Evolutionary conservation across 345 rosid species (phyloP), one percentile per base, ranked within the genome.

Genomic region (Gossypium raimondii): DNA sequence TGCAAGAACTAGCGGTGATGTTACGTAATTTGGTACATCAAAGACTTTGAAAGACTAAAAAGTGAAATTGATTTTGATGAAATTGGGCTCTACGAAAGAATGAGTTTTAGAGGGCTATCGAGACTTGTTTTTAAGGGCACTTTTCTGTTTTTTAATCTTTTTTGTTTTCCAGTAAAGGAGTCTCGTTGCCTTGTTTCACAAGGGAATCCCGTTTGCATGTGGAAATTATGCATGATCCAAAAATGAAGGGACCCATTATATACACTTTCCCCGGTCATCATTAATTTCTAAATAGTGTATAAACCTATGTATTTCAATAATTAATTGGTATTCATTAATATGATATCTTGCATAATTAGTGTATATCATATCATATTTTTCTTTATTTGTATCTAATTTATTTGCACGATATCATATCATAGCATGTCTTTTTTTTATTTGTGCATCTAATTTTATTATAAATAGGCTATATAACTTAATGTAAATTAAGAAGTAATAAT

Each of bases 161-260:
- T 20, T 8, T 52, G 7, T 53, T 5, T 62, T 45, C 45, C 44
- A 67, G 22, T 22, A 75, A 13, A 3, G 22, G 14, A 63, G 51
- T 50, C 22, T 50, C 17, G 29, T 24, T 74, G 55, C 56, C 84
- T 73, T 78, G 59, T n/a, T 45, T 11, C 45, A 20, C 16, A 67
- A 64, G 73, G 81, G 78, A 75, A 72, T 68, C 65, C 38, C 63
- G n/a, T 75, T 75, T 57, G 75, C 87, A 82, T 72, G 83, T 84
- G 85, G 58, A 17, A 72, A 72, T 44, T 18, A 72, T 41, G 50
- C 56, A 71, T 48, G 66, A 79, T 77, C 79, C 84, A 76, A 62
- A 75, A 71, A 66, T 13, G 44, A 11, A 51, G 41, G 77, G 73
- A 12, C 62, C 80, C 68, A 70, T 41, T 3, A 68, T 68, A 9